phyloP scores from a whole-genome alignment of 306 rosid genomes.

The Corylus heterophylla region DNA sequence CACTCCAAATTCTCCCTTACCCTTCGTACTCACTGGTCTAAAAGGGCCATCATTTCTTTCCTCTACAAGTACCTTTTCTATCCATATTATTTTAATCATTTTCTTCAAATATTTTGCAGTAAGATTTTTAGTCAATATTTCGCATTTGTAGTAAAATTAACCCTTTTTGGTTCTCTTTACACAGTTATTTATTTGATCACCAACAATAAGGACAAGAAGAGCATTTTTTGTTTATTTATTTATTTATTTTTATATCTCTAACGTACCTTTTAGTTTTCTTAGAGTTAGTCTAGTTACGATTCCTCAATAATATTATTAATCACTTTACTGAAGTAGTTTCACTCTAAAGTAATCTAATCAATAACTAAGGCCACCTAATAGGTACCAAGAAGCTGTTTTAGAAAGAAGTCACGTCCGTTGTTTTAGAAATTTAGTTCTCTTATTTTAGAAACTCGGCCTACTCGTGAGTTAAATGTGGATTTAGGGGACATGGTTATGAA shows the following conservation, averaged over 20 bases:
- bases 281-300: neutral
- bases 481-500: neutral
- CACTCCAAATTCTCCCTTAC: too few relatives aligned
- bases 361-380: neutral
- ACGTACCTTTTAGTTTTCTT: neutral
- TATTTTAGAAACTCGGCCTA: neutral
- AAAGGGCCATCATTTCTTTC: too few relatives aligned
- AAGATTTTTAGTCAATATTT: too few relatives aligned
- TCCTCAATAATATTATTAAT: neutral
- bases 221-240: too few relatives aligned
- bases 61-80: neutral
- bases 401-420: neutral
- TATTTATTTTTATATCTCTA: too few relatives aligned
- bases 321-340: neutral
- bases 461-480: neutral
- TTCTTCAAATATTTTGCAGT: neutral
- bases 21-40: too few relatives aligned
- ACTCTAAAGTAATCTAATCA: neutral
- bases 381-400: neutral
- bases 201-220: too few relatives aligned
- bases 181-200: too few relatives aligned
- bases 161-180: neutral
- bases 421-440: neutral
- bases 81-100: neutral
- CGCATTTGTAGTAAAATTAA: neutral